These are phyloP conservation scores for Ophiorrhiza pumila DNA, from an alignment of 257 asterid species.

Conservation along the genomic window DNA sequence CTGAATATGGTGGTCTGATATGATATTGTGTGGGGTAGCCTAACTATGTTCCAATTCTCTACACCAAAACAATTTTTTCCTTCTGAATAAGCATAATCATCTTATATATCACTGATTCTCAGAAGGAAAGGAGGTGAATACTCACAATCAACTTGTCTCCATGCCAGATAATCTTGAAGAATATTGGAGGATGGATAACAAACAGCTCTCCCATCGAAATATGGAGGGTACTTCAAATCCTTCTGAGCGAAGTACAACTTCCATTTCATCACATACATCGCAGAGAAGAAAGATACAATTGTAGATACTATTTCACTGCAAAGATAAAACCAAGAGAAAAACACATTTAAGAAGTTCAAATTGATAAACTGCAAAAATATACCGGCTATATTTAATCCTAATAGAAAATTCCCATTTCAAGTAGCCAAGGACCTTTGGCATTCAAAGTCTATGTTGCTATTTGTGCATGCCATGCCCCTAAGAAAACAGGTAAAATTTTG, in stretches of 20 bases:
- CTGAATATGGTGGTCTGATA: neutral
- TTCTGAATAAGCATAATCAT: neutral
- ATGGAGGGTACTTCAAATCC: constrained; percentile 56
- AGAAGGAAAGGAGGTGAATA: constrained; percentile 3
- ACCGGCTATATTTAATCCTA: neutral
- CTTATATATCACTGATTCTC: neutral
- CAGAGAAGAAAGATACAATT: constrained; percentile 69
- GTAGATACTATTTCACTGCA: constrained; percentile 69
- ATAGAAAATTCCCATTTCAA: neutral
- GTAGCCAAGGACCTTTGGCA: neutral
- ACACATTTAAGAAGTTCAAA: neutral
- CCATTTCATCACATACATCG: constrained; percentile 68
- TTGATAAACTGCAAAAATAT: neutral
- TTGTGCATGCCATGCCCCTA: neutral
- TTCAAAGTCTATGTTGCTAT: neutral
- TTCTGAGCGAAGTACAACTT: constrained; percentile 53
- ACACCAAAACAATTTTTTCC: too few relatives aligned
- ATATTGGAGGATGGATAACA: constrained; percentile 73
- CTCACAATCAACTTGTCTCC: constrained; percentile 99
- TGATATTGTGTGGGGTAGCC: neutral
- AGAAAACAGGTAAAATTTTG: neutral
- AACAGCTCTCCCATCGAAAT: constrained; percentile 83
- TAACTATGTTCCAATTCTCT: too few relatives aligned
- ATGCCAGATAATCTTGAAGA: constrained; percentile 72
- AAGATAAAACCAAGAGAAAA: constrained; percentile 9